A percentile compares a stretch with the other conserved stretches of the same genome.
Evolutionary conservation across 495 filamentous ascomycete species (phyloP).

Genomic region (Staphylotrichum longicolle): DNA sequence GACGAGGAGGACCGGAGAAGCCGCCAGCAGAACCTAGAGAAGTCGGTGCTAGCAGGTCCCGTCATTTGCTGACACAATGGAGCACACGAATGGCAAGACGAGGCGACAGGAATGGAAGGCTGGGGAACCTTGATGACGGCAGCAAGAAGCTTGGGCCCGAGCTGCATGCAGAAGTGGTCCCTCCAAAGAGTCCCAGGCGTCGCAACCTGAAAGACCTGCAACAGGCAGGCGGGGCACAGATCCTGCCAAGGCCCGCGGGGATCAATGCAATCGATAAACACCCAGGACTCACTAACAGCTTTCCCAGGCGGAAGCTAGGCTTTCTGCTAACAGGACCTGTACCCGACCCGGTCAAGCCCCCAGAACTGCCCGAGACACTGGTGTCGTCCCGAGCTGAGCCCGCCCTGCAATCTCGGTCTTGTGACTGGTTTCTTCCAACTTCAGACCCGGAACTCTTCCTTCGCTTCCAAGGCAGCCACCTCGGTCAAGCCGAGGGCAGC

Average conservation of each 20-base stretch:
- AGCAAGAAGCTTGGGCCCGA: constrained; percentile 16
- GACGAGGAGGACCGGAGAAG: neutral
- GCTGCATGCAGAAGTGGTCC: too few relatives aligned
- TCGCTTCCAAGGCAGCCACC: constrained; percentile 13
- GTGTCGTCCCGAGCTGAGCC: neutral
- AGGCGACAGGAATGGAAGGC: constrained; percentile 30
- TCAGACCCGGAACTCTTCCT: neutral
- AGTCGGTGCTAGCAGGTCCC: neutral
- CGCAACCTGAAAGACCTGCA: neutral
- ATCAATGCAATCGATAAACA: neutral
- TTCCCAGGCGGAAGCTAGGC: neutral
- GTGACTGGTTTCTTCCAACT: neutral
- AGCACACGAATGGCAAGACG: constrained; percentile 12
- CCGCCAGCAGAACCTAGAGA: neutral
- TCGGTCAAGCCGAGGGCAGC: constrained; percentile 9
- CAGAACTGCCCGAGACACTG: neutral
- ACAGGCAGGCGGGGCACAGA: constrained; percentile 7
- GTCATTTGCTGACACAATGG: constrained; percentile 28
- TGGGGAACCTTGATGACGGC: constrained; percentile 35
- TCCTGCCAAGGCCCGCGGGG: neutral
- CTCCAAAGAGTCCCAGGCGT: too few relatives aligned
- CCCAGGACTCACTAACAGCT: neutral
- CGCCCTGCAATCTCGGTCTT: constrained; percentile 17
- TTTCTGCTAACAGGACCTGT: neutral
- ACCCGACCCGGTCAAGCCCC: neutral